phyloP scores from a whole-genome alignment of 495 filamentous ascomycete genomes.

The Hypoxylon trugodes region DNA sequence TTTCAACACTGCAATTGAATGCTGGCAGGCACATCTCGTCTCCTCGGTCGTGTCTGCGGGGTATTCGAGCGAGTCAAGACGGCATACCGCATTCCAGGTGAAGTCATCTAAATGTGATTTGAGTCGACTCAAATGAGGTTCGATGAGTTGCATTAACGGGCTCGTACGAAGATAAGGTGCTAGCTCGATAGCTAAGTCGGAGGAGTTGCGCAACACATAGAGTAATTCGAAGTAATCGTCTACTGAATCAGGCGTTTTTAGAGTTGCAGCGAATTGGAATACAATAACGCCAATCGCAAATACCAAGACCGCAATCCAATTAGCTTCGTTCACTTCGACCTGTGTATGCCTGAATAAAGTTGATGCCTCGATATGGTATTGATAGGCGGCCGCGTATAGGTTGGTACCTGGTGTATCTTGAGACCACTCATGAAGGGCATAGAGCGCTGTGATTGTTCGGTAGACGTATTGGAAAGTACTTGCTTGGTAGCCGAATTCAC shows the following conservation, averaged over 20 bases:
- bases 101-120: background rate
- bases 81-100: slow-evolving; percentile 15
- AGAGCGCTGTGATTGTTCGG: slow-evolving; percentile 20
- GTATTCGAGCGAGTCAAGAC: slow-evolving; percentile 17
- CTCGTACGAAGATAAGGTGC: slow-evolving; percentile 31
- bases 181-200: slow-evolving; percentile 21
- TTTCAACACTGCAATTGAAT: slow-evolving; percentile 17
- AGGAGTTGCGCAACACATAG: slow-evolving; percentile 28
- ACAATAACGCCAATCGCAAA: slow-evolving; percentile 40
- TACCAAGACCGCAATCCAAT: slow-evolving; percentile 37
- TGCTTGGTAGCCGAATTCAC: slow-evolving; percentile 13
- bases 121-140: background rate
- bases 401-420: slow-evolving; percentile 6
- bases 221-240: slow-evolving; percentile 31
- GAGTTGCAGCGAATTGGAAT: slow-evolving; percentile 32
- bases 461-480: slow-evolving; percentile 19
- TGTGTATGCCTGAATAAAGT: slow-evolving; percentile 26
- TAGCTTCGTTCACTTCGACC: slow-evolving; percentile 26
- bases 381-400: slow-evolving; percentile 20
- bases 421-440: slow-evolving; percentile 16
- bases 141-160: slow-evolving; percentile 10
- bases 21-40: slow-evolving; percentile 19
- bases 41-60: slow-evolving; percentile 12
- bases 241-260: background rate
- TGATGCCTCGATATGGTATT: slow-evolving; percentile 34